These are phyloP conservation scores for Tetracladium marchalianum DNA, from an alignment of 495 filamentous ascomycete species.

Conservation along the genomic window DNA sequence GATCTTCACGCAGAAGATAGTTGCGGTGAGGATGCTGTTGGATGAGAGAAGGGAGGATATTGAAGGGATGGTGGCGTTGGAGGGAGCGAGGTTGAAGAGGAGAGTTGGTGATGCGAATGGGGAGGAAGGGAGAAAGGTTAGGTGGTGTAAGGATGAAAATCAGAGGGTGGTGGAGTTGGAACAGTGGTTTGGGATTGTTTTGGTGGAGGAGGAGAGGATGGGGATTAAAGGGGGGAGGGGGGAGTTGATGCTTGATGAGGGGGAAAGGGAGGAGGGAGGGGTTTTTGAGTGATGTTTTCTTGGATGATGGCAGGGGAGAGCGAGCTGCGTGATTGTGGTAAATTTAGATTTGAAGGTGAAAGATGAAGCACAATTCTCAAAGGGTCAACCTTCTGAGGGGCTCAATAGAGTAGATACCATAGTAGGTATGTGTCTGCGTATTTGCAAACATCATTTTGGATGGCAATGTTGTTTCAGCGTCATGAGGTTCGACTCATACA, in stretches of 20 bases:
- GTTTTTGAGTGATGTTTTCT: no score
- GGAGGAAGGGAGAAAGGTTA: conserved; percentile 28
- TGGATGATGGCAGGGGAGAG: no score
- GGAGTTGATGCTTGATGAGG: conserved; percentile 18
- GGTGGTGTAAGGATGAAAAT: conserved; percentile 39
- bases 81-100: conserved; percentile 47
- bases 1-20: conserved; percentile 32
- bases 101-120: conserved; percentile 27
- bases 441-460: no score
- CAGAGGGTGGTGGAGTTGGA: conserved; percentile 40
- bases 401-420: no score
- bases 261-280: background rate
- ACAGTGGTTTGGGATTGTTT: conserved; percentile 44
- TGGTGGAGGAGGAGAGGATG: conserved; percentile 37
- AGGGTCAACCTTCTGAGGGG: no score
- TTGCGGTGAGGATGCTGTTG: conserved; percentile 31
- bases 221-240: conserved; percentile 44
- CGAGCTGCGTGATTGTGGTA: no score
- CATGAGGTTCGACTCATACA: no score
- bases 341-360: no score
- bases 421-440: no score
- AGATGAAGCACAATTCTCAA: no score
- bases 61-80: conserved; percentile 46
- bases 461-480: no score
- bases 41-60: conserved; percentile 27